phyloP scores from a whole-genome alignment of 768 basidiomycete species.

The Vishniacozyma victoriae region DNA sequence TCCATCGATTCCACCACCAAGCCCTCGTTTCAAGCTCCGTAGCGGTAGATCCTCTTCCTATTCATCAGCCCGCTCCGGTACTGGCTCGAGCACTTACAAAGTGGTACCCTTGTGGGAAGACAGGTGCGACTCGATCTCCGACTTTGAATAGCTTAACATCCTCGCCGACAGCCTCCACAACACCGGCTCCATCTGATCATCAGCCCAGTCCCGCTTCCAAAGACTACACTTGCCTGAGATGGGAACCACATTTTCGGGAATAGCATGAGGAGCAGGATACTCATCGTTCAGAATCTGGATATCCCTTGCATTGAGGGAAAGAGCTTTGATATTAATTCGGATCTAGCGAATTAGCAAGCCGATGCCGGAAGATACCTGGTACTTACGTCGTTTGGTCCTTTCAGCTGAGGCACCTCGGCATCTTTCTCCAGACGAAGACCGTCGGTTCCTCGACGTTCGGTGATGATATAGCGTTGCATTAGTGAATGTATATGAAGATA shows the following conservation, averaged over 20 bases:
- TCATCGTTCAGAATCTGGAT: slow-evolving; percentile 38
- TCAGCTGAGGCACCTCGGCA: slow-evolving; percentile 20
- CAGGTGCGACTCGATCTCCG: slow-evolving; percentile 33
- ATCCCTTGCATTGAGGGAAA: slow-evolving; percentile 43
- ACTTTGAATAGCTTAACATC: slow-evolving; percentile 34
- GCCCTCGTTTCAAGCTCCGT: slow-evolving; percentile 21
- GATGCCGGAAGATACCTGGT: neutral
- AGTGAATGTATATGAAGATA: too few species aligned
- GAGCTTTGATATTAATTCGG: slow-evolving; percentile 38
- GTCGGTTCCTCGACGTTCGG: slow-evolving; percentile 20
- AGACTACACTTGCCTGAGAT: slow-evolving; percentile 18
- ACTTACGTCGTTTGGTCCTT: slow-evolving; percentile 19
- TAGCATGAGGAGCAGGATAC: slow-evolving; percentile 39
- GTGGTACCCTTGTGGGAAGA: slow-evolving; percentile 35
- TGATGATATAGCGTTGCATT: slow-evolving; percentile 26
- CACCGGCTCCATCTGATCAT: slow-evolving; percentile 30
- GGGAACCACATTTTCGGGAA: slow-evolving; percentile 31
- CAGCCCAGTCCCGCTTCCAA: too few species aligned
- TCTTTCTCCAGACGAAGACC: slow-evolving; percentile 21
- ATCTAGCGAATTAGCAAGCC: slow-evolving; percentile 19
- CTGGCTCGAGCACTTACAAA: slow-evolving; percentile 14
- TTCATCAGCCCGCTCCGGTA: neutral
- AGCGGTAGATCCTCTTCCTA: slow-evolving; percentile 37
- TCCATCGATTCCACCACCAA: slow-evolving; percentile 38
- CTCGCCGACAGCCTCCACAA: slow-evolving; percentile 30